Conservation (phyloP, 2,329 filamentous ascomycete species). For the Hymenoscyphus infarciens region DNA sequence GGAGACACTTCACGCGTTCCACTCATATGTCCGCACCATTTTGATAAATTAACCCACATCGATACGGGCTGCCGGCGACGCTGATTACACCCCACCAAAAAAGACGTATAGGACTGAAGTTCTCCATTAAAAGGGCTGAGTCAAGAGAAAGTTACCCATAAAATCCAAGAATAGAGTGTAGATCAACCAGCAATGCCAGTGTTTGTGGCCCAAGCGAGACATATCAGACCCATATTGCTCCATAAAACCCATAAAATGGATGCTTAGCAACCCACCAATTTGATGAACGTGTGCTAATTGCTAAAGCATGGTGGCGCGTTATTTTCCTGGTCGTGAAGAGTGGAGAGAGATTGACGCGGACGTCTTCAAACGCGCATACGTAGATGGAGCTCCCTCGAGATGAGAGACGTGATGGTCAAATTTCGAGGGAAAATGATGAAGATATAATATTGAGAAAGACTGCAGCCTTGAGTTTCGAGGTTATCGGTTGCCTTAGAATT, state of each 20-base stretch:
- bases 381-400: neutral
- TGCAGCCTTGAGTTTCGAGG: neutral
- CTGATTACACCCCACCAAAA: neutral
- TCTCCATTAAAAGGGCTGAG: slow-evolving; percentile 2
- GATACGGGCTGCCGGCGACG: neutral
- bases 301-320: neutral
- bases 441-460: neutral
- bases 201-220: neutral
- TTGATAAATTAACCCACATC: neutral
- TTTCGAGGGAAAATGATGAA: neutral
- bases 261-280: neutral
- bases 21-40: slow-evolving; percentile 6
- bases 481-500: neutral
- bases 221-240: neutral
- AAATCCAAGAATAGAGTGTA: neutral
- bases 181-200: neutral
- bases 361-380: neutral
- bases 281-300: neutral
- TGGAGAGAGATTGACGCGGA: neutral
- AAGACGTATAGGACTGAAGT: neutral
- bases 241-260: neutral
- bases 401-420: neutral
- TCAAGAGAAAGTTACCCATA: slow-evolving; percentile 1
- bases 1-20: neutral
- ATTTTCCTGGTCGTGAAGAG: neutral